phyloP scores from a whole-genome alignment of 169 alveolate species.

The Plasmodium cynomolgi region DNA sequence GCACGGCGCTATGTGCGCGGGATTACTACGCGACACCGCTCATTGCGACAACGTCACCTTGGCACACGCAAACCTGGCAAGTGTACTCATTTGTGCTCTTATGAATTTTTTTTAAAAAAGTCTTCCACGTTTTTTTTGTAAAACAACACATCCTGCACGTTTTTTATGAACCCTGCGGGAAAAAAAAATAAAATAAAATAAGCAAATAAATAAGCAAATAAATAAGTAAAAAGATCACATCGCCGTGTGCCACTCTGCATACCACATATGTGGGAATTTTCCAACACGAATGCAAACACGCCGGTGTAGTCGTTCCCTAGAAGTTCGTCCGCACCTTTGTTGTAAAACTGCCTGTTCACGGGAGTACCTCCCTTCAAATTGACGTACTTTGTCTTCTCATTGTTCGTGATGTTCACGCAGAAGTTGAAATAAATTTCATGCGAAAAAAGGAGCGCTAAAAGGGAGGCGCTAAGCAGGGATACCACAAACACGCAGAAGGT shows the following conservation, averaged over 20 bases:
- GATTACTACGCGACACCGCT: not conserved
- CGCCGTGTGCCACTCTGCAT: not conserved
- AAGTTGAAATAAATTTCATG: constrained; percentile 14
- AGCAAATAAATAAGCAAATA: not conserved
- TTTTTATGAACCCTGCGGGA: constrained; percentile 32
- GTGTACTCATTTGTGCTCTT: not conserved
- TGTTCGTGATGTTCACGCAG: constrained; percentile 14
- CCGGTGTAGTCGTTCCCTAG: not conserved
- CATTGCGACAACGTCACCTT: not conserved
- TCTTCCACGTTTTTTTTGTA: constrained; percentile 52
- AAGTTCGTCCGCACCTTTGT: constrained; percentile 27
- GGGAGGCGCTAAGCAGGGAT: constrained; percentile 9
- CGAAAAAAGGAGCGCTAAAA: constrained; percentile 4
- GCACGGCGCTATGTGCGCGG: not conserved
- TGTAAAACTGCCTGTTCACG: constrained; percentile 15
- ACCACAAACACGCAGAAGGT: constrained; percentile 42
- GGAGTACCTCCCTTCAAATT: constrained; percentile 4
- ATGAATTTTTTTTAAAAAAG: constrained; percentile 25
- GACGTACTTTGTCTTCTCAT: constrained; percentile 30
- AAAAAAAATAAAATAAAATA: not conserved
- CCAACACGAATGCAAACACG: not conserved
- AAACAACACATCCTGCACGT: constrained; percentile 36
- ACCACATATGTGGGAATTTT: not conserved
- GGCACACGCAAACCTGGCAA: not conserved
- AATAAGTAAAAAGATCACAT: not conserved